phyloP scores from a whole-genome alignment of 129 eudicot genomes.

The Artemisia annua region DNA sequence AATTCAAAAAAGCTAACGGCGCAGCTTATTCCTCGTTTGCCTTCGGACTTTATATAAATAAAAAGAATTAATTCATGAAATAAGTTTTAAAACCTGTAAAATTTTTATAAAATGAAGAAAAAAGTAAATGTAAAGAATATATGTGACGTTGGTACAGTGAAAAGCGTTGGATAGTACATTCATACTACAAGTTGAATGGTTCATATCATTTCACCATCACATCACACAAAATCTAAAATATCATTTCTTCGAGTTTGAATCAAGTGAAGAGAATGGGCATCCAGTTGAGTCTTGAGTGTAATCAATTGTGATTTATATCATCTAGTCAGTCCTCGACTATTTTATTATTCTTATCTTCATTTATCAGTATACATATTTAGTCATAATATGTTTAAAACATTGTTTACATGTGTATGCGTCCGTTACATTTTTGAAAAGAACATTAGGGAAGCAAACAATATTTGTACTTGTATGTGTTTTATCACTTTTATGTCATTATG shows the following conservation, averaged over 20 bases:
- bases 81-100: no score
- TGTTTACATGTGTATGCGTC: background rate
- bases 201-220: constrained; percentile 29
- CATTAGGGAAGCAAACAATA: no score
- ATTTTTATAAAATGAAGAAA: no score
- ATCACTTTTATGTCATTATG: no score
- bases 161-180: constrained; percentile 9
- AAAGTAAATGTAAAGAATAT: background rate
- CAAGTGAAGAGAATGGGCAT: constrained; percentile 11
- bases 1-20: no score
- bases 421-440: background rate
- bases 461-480: no score
- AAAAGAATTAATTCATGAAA: no score
- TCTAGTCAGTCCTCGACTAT: background rate
- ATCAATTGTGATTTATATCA: constrained; percentile 18
- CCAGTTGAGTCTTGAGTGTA: constrained; percentile 20
- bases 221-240: constrained; percentile 31
- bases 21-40: no score
- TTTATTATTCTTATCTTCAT: background rate
- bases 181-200: constrained; percentile 30
- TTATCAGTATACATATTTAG: no score
- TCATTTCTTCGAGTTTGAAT: constrained; percentile 23
- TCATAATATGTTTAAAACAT: no score
- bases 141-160: constrained; percentile 15
- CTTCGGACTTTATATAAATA: no score